Evolutionary conservation across 202 grass and related monocot species (phyloP), one percentile per base, ranked within the genome.

Genomic region (Musa balbisiana): DNA sequence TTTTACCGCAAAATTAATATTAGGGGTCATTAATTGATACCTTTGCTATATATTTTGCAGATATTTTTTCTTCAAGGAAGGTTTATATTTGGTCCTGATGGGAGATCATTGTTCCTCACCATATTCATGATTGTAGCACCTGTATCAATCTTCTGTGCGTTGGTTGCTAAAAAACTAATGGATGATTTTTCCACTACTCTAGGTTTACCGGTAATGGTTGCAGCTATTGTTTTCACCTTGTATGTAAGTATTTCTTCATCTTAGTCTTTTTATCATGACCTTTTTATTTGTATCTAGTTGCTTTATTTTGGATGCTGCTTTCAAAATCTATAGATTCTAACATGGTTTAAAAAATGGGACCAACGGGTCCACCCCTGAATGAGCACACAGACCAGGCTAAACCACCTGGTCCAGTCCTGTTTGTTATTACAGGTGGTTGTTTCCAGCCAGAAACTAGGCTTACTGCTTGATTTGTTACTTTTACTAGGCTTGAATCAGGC

Each of bases 61-160:
- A 80, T 92, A n/a, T 92, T 92, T 87, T 73, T 92, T 64, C 80
- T 92, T 49, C 53, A 85, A 78, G 90, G 90, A 77, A 89, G 84
- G 72, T 92, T 92, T 76, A 71, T 92, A 89, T 92, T 92, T 81
- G 90, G 89, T 23, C 90, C 90, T 73, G 90, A 92, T 79, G 86
- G 82, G 16, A 89, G 90, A 85, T 92, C 90, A 56, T 75, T 89
- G 81, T 89, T 89, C 78, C 76, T 89, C 70, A 92, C 86, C 65
- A 92, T 92, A 77, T 80, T 92, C 72, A 81, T 92, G 43, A 88
- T 92, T 70, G 70, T 91, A 0, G 73, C 75, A 1, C 89, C 86
- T 51, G 80, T 83, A 55, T 81, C 82, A 1, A 80, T 92, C 70
- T 92, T 92, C 73, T 92, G 86, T 80, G 73, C 64, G 52, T 89